Conservation (phyloP, 202 grass and related monocot genomes). For the Eragrostis tef region DNA sequence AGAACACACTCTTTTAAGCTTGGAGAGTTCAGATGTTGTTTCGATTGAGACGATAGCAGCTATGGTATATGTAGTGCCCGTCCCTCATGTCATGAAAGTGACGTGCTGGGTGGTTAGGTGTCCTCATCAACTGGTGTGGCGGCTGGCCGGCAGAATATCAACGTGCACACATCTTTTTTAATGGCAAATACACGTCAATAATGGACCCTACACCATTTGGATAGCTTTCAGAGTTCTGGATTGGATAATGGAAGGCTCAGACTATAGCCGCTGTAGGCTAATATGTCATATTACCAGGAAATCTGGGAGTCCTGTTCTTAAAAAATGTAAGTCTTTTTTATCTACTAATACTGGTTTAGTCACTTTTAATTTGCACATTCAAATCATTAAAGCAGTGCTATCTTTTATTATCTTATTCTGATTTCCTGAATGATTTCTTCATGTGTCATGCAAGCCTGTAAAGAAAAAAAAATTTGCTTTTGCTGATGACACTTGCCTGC, state of each 20-base stretch:
- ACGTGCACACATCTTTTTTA: neutral
- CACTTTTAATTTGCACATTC: too few species aligned
- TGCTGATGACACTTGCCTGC: neutral
- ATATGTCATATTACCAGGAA: neutral
- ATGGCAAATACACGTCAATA: conserved; percentile 34
- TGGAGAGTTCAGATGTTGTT: neutral
- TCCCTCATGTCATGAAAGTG: neutral
- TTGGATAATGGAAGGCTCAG: neutral
- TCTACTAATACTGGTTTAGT: too few species aligned
- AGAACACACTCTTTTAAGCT: neutral
- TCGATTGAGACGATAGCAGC: neutral
- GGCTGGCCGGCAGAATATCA: neutral
- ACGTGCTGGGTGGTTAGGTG: neutral
- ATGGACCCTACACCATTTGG: neutral
- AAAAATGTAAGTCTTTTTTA: too few species aligned
- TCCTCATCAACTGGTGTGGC: neutral
- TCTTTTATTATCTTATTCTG: too few species aligned
- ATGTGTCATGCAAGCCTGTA: neutral
- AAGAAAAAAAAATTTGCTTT: neutral
- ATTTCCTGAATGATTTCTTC: too few species aligned
- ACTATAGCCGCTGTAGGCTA: neutral
- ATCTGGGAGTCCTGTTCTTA: too few species aligned
- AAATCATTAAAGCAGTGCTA: too few species aligned
- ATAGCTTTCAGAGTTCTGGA: neutral
- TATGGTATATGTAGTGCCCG: neutral